A percentile compares a stretch with the other conserved stretches of the same genome.
These are phyloP conservation scores for Phytophthora agathidicida DNA, from an alignment of 352 stramenopile genomes.

Conservation along the genomic window DNA sequence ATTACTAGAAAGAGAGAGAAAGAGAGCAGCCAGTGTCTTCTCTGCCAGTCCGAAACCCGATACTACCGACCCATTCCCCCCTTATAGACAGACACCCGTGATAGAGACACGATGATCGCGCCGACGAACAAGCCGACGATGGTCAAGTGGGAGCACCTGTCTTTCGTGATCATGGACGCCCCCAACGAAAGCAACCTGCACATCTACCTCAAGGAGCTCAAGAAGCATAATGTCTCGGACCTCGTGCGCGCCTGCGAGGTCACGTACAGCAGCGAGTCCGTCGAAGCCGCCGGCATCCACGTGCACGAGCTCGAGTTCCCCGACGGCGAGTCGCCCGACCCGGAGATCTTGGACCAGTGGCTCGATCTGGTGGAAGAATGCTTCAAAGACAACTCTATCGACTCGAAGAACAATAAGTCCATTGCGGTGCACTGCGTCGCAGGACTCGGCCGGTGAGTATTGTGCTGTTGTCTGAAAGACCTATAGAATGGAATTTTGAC, in stretches of 20 bases:
- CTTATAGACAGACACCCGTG: slow-evolving; percentile 23
- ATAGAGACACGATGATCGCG: slow-evolving; percentile 69
- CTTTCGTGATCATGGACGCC: slow-evolving; percentile 98
- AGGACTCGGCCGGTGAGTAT: slow-evolving; percentile 92
- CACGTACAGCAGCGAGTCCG: slow-evolving; percentile 92
- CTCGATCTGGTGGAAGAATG: slow-evolving; percentile 94
- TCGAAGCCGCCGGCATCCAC: slow-evolving; percentile 94
- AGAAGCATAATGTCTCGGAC: slow-evolving; percentile 95
- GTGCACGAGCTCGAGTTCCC: slow-evolving; percentile 97
- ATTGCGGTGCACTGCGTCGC: slow-evolving; percentile 99
- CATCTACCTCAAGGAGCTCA: slow-evolving; percentile 97
- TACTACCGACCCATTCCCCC: not conserved
- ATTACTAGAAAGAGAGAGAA: slow-evolving; percentile 15
- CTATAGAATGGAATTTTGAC: too few relatives aligned
- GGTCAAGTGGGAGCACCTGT: slow-evolving; percentile 91
- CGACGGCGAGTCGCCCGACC: slow-evolving; percentile 94
- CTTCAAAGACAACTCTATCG: slow-evolving; percentile 90
- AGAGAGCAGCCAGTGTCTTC: slow-evolving; percentile 2
- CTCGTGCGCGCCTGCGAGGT: slow-evolving; percentile 96
- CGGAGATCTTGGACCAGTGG: slow-evolving; percentile 94
- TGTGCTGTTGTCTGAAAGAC: not conserved
- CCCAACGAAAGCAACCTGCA: slow-evolving; percentile 96
- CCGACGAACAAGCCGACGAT: slow-evolving; percentile 88
- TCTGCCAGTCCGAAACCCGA: slow-evolving; percentile 7
- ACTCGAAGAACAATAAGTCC: slow-evolving; percentile 77